A percentile compares a stretch with the other conserved stretches of the same genome.
Evolutionary conservation across 2,329 filamentous ascomycete genomes (phyloP).

Genomic region (Fusarium sublunatum): DNA sequence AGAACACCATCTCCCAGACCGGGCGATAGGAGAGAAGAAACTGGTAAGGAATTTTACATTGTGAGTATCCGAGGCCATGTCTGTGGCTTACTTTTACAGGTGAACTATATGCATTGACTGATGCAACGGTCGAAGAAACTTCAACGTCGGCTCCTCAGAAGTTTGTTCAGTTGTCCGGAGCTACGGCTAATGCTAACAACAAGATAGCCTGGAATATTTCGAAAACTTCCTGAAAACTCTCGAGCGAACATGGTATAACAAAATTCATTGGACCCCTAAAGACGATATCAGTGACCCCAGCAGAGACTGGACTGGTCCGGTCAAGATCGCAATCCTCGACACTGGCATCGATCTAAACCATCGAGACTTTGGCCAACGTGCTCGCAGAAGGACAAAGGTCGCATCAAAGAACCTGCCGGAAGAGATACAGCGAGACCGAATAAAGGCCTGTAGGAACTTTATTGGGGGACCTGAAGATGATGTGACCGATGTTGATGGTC

Average conservation of each 20-base stretch:
- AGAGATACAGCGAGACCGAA: slow-evolving; percentile 15
- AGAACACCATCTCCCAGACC: slow-evolving; percentile 9
- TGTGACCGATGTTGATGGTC: slow-evolving; percentile 16
- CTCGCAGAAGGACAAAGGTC: slow-evolving; percentile 15
- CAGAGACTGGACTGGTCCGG: slow-evolving; percentile 20
- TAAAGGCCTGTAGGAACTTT: slow-evolving; percentile 27
- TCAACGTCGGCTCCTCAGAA: slow-evolving; percentile 1
- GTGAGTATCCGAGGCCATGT: background rate
- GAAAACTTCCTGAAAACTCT: slow-evolving; percentile 11
- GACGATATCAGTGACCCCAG: slow-evolving; percentile 10
- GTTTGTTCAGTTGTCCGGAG: background rate
- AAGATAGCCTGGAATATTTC: background rate
- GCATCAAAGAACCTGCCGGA: slow-evolving; percentile 9
- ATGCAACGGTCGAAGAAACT: background rate
- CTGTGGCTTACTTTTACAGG: background rate
- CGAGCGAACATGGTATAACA: slow-evolving; percentile 27
- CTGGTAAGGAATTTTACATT: background rate
- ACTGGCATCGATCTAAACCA: slow-evolving; percentile 29
- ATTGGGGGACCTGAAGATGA: slow-evolving; percentile 10
- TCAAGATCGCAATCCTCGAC: slow-evolving; percentile 31
- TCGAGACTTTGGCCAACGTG: slow-evolving; percentile 15
- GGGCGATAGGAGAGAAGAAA: background rate
- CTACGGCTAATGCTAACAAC: background rate
- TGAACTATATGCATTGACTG: slow-evolving; percentile 8
- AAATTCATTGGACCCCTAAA: slow-evolving; percentile 20